Conservation (phyloP, 2,329 filamentous ascomycete genomes). For the Aschersonia sp. region DNA sequence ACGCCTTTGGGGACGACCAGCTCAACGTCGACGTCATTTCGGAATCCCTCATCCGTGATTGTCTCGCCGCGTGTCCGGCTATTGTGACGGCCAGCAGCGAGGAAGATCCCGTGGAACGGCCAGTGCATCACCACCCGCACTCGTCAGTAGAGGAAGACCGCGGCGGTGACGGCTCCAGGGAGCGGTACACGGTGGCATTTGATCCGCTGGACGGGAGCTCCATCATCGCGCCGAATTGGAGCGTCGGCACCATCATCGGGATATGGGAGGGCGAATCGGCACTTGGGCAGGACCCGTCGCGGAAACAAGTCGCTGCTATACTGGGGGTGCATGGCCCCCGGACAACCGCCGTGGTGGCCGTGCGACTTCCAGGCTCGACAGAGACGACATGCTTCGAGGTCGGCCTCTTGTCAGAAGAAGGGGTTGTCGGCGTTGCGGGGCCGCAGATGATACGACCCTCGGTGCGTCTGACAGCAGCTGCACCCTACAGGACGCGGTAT, state of each 20-base stretch:
- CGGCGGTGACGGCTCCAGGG: slow-evolving; percentile 7
- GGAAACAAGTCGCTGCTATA: slow-evolving; percentile 31
- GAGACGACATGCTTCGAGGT: slow-evolving; percentile 35
- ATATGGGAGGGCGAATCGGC: slow-evolving; percentile 38
- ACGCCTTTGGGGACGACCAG: slow-evolving; percentile 44
- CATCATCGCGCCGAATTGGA: slow-evolving; percentile 43
- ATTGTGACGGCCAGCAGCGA: slow-evolving; percentile 42
- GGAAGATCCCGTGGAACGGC: slow-evolving; percentile 40
- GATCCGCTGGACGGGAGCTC: slow-evolving; percentile 50
- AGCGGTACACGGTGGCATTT: slow-evolving; percentile 44
- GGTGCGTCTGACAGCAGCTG: slow-evolving; percentile 19
- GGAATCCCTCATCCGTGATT: slow-evolving; percentile 31
- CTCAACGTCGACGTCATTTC: slow-evolving; percentile 41
- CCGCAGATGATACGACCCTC: slow-evolving; percentile 25
- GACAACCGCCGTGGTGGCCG: slow-evolving; percentile 38
- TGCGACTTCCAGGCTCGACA: slow-evolving; percentile 26
- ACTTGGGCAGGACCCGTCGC: slow-evolving; percentile 21
- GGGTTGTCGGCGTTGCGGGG: slow-evolving; percentile 2
- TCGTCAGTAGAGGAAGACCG: no score
- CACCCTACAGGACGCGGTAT: slow-evolving; percentile 35
- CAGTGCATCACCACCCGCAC: slow-evolving; percentile 5
- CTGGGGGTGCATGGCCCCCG: slow-evolving; percentile 40
- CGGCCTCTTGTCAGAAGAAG: slow-evolving; percentile 17
- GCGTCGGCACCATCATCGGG: slow-evolving; percentile 44
- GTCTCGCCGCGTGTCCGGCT: slow-evolving; percentile 26